Evolutionary conservation across 805 yeast species (phyloP).

Genomic region (Candida piceae): DNA sequence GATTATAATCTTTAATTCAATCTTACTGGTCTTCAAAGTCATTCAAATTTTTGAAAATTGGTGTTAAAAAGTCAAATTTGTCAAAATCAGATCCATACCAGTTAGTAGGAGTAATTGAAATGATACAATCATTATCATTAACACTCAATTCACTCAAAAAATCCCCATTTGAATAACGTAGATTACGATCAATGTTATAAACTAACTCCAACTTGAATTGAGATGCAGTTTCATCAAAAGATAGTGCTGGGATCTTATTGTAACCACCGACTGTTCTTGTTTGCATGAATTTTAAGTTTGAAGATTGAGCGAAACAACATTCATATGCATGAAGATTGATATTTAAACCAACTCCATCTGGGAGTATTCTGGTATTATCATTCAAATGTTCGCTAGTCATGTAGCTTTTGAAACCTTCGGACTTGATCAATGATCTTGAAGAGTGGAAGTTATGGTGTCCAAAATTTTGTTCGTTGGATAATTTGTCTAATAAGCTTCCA

Average conservation of each 20-base stretch:
- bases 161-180: slow-evolving; percentile 5
- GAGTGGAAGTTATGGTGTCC: slow-evolving; percentile 20
- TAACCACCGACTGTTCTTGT: slow-evolving; percentile 42
- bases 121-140: slow-evolving; percentile 14
- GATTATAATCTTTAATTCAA: no score
- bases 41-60: slow-evolving; percentile 8
- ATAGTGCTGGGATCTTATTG: slow-evolving; percentile 16
- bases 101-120: slow-evolving; percentile 19
- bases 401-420: slow-evolving; percentile 5
- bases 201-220: slow-evolving; percentile 9
- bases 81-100: slow-evolving; percentile 19
- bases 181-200: slow-evolving; percentile 14
- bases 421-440: slow-evolving; percentile 9
- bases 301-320: slow-evolving; percentile 34
- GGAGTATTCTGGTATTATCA: slow-evolving; percentile 32
- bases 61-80: slow-evolving; percentile 8
- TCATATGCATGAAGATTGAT: slow-evolving; percentile 34
- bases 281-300: slow-evolving; percentile 29
- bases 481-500: slow-evolving; percentile 8
- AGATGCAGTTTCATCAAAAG: slow-evolving; percentile 4
- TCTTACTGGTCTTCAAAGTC: slow-evolving; percentile 2
- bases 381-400: slow-evolving; percentile 8
- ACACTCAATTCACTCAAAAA: slow-evolving; percentile 16
- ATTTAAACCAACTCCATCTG: slow-evolving; percentile 43
- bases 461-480: slow-evolving; percentile 2